phyloP scores from a whole-genome alignment of 768 basidiomycete species.

The Naematelia encephala region DNA sequence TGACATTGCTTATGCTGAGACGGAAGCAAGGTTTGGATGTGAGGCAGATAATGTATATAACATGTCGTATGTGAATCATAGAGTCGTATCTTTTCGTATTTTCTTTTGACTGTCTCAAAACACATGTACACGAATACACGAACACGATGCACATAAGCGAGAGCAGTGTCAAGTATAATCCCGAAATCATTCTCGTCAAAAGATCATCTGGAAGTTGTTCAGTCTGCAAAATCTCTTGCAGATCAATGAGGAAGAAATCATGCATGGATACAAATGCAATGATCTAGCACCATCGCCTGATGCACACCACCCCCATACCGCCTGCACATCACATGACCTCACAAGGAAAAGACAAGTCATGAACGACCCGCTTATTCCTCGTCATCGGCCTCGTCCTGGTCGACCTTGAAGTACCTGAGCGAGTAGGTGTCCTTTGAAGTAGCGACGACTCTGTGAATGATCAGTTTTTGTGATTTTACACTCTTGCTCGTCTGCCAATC shows the following conservation, averaged over 20 bases:
- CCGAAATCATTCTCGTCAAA: too few species aligned
- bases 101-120: too few species aligned
- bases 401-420: constrained; percentile 71
- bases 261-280: neutral
- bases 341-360: neutral
- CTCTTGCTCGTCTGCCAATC: neutral
- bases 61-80: too few species aligned
- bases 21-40: too few species aligned
- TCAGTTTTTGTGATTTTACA: constrained; percentile 1
- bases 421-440: constrained; percentile 90
- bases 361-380: constrained; percentile 46
- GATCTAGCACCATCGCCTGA: neutral
- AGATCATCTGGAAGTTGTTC: too few species aligned
- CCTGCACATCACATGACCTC: neutral
- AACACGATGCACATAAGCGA: neutral
- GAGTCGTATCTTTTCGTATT: neutral
- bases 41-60: too few species aligned
- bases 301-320: neutral
- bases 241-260: too few species aligned
- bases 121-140: too few species aligned
- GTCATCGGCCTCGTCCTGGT: constrained; percentile 52
- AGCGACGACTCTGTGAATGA: constrained; percentile 64
- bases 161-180: too few species aligned
- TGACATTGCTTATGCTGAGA: too few species aligned
- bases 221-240: too few species aligned